Percentiles rank a stretch among this genome's conserved stretches.
phyloP scores from a whole-genome alignment of 371 early-diverging fungal genomes.

The Rhizopus delemar region DNA sequence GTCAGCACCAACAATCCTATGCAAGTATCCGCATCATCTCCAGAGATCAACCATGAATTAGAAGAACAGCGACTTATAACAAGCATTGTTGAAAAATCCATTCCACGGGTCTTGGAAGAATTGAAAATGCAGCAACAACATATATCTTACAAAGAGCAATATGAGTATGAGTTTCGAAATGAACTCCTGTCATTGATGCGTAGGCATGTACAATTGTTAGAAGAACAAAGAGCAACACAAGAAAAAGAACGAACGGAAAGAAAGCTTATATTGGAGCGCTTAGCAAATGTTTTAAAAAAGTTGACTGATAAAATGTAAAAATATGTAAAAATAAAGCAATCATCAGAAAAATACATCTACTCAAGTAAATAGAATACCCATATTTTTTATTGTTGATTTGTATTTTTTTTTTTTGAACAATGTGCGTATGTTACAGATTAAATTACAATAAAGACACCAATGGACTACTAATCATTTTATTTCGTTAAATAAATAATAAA shows the following conservation, averaged over 20 bases:
- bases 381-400: too few species aligned
- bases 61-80: background rate
- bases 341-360: too few species aligned
- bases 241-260: background rate
- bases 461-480: too few species aligned
- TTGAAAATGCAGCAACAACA: background rate
- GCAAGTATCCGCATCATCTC: too few species aligned
- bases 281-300: background rate
- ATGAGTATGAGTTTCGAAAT: background rate
- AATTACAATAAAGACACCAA: too few species aligned
- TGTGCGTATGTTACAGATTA: too few species aligned
- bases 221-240: background rate
- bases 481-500: too few species aligned
- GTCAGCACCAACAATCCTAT: background rate
- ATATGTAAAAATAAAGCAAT: too few species aligned
- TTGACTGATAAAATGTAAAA: background rate
- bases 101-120: background rate
- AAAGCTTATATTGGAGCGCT: background rate
- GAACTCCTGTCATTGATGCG: background rate
- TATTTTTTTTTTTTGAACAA: too few species aligned
- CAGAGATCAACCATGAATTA: background rate
- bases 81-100: background rate
- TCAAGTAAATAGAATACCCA: too few species aligned
- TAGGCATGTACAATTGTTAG: background rate
- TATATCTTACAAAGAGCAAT: background rate